Conservation (phyloP, 2,329 filamentous ascomycete species). For the Onygenales sp. region DNA sequence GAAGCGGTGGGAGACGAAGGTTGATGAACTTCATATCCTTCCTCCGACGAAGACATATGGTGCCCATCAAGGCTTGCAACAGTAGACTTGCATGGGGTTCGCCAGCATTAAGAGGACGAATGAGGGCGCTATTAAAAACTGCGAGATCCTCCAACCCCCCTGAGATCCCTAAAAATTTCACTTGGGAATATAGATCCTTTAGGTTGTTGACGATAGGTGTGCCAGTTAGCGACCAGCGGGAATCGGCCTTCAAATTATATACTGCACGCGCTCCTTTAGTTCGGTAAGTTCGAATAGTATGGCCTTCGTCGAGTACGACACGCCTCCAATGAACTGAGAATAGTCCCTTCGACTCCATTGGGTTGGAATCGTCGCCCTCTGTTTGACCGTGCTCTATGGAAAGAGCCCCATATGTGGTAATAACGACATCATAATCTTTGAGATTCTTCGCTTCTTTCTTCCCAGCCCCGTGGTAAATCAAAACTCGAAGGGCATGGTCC, state of each 20-base stretch:
- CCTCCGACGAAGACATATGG: slow-evolving; percentile 68
- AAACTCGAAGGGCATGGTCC: slow-evolving; percentile 54
- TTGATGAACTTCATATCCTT: slow-evolving; percentile 88
- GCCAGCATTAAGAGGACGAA: slow-evolving; percentile 55
- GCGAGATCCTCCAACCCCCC: slow-evolving; percentile 65
- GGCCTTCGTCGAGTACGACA: slow-evolving; percentile 74
- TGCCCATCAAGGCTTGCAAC: slow-evolving; percentile 68
- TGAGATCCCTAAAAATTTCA: slow-evolving; percentile 66
- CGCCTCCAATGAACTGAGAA: slow-evolving; percentile 66
- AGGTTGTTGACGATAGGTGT: slow-evolving; percentile 78
- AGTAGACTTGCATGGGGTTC: slow-evolving; percentile 51
- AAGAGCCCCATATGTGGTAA: slow-evolving; percentile 77
- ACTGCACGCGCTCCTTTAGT: slow-evolving; percentile 65
- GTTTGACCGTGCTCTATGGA: slow-evolving; percentile 52
- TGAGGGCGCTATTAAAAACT: slow-evolving; percentile 64
- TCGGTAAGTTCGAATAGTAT: slow-evolving; percentile 67
- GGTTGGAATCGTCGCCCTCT: slow-evolving; percentile 36
- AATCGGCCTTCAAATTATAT: slow-evolving; percentile 56
- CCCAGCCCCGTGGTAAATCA: slow-evolving; percentile 63
- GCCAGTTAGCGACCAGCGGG: slow-evolving; percentile 70
- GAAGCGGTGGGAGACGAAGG: slow-evolving; percentile 65
- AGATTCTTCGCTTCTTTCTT: slow-evolving; percentile 53
- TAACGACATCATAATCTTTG: slow-evolving; percentile 60
- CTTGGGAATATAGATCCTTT: slow-evolving; percentile 68
- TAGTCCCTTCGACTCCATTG: slow-evolving; percentile 38